Evolutionary conservation across 108 stramenopile genomes (phyloP).

Genomic region (Nitzschia sp.): DNA sequence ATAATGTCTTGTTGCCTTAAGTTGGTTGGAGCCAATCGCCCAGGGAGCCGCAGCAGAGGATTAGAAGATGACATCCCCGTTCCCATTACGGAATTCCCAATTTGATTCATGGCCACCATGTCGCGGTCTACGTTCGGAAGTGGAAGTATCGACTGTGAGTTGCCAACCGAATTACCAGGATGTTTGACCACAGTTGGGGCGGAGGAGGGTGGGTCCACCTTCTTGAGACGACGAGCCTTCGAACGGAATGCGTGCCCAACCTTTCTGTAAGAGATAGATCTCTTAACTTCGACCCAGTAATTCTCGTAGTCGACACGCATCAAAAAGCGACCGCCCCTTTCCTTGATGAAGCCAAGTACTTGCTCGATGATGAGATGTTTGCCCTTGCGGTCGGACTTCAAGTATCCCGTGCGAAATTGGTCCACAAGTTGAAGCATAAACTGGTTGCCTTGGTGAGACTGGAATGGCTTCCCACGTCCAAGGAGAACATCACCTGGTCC

Average conservation of each 20-base stretch:
- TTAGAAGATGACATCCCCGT: neutral
- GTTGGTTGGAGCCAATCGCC: neutral
- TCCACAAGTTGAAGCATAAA: conserved; percentile 24
- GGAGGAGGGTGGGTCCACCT: neutral
- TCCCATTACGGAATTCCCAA: neutral
- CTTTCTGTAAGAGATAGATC: conserved; percentile 28
- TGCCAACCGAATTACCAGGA: neutral
- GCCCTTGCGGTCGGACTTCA: conserved; percentile 16
- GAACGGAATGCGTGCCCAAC: conserved; percentile 34
- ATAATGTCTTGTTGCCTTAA: neutral
- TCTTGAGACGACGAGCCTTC: conserved; percentile 23
- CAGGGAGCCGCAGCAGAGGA: conserved; percentile 7
- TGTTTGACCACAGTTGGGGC: neutral
- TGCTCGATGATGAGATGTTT: conserved; percentile 33
- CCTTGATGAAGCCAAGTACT: conserved; percentile 22
- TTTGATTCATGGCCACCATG: conserved; percentile 1
- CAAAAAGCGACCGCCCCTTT: conserved; percentile 25
- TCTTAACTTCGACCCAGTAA: conserved; percentile 28
- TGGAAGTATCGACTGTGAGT: neutral
- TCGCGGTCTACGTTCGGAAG: neutral
- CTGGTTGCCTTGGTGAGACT: conserved; percentile 22
- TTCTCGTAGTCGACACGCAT: conserved; percentile 26
- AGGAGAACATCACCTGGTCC: conserved; percentile 15
- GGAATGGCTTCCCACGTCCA: conserved; percentile 25
- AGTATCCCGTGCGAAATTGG: conserved; percentile 14